These are phyloP conservation scores for Blumeria hordei DNA, from an alignment of 2,329 filamentous ascomycete species.

Conservation along the genomic window DNA sequence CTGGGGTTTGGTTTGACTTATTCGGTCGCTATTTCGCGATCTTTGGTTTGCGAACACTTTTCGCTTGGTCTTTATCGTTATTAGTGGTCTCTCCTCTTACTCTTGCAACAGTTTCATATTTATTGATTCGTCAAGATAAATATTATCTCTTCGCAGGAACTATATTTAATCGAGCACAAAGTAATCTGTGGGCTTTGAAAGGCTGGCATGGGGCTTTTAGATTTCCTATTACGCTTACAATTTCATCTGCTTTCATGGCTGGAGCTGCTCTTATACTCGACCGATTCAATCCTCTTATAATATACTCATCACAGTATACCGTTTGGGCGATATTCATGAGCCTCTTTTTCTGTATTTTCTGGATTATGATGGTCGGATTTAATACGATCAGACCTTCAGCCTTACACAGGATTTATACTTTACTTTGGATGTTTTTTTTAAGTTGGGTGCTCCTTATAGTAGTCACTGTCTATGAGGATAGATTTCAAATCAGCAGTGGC, in stretches of 20 bases:
- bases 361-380: slow-evolving; percentile 59
- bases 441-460: slow-evolving; percentile 50
- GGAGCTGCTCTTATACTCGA: slow-evolving; percentile 50
- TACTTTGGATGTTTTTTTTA: slow-evolving; percentile 63
- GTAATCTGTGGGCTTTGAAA: slow-evolving; percentile 37
- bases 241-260: slow-evolving; percentile 43
- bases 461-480: slow-evolving; percentile 52
- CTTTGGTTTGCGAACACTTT: slow-evolving; percentile 59
- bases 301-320: slow-evolving; percentile 73
- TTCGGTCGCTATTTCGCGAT: slow-evolving; percentile 61
- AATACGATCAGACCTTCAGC: slow-evolving; percentile 66
- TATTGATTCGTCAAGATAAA: slow-evolving; percentile 49
- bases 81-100: slow-evolving; percentile 58
- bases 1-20: slow-evolving; percentile 82
- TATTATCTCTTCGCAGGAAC: slow-evolving; percentile 64
- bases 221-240: slow-evolving; percentile 49
- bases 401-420: slow-evolving; percentile 55
- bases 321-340: slow-evolving; percentile 77
- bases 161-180: slow-evolving; percentile 31
- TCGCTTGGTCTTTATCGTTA: slow-evolving; percentile 66
- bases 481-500: slow-evolving; percentile 45
- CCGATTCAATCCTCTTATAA: slow-evolving; percentile 69
- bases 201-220: slow-evolving; percentile 69
- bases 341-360: slow-evolving; percentile 56
- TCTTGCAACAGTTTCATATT: slow-evolving; percentile 41